Percentiles rank a stretch among this genome's conserved stretches.
Conservation (phyloP, 1,284 basidiomycete genomes). For the Wolfiporia cocos region DNA sequence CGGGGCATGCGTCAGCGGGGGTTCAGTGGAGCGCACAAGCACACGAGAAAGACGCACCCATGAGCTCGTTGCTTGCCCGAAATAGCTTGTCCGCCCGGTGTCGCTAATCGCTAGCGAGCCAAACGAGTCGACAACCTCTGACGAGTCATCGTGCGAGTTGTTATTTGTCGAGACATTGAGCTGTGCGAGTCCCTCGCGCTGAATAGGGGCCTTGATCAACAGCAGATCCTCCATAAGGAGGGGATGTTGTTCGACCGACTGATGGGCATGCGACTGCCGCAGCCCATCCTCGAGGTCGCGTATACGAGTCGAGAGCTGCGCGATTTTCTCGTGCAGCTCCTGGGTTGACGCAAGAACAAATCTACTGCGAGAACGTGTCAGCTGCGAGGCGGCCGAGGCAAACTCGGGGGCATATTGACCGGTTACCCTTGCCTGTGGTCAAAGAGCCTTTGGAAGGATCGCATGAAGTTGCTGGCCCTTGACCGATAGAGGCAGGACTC, state of each 20-base stretch:
- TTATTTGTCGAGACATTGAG: slow-evolving; percentile 14
- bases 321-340: slow-evolving; percentile 78
- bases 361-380: no score
- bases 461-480: slow-evolving; percentile 2
- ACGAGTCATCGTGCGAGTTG: slow-evolving; percentile 38
- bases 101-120: slow-evolving; percentile 66
- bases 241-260: slow-evolving; percentile 60
- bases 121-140: slow-evolving; percentile 74
- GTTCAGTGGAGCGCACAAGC: slow-evolving; percentile 3
- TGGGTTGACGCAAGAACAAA: slow-evolving; percentile 78
- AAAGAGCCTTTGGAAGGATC: slow-evolving; percentile 45
- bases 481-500: slow-evolving; percentile 14
- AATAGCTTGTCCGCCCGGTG: slow-evolving; percentile 66
- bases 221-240: slow-evolving; percentile 65
- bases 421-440: slow-evolving; percentile 75
- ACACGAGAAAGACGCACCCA: slow-evolving; percentile 41
- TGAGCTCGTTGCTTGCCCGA: slow-evolving; percentile 71
- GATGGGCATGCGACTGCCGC: slow-evolving; percentile 47
- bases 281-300: slow-evolving; percentile 74
- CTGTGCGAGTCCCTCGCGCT: slow-evolving; percentile 43
- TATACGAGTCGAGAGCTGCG: slow-evolving; percentile 65
- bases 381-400: no score
- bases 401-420: no score
- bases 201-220: slow-evolving; percentile 65
- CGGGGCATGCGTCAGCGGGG: not conserved